A percentile compares a stretch with the other conserved stretches of the same genome.
These are phyloP conservation scores for Fusarium abutilonis DNA, from an alignment of 2,329 filamentous ascomycete species.

Conservation along the genomic window DNA sequence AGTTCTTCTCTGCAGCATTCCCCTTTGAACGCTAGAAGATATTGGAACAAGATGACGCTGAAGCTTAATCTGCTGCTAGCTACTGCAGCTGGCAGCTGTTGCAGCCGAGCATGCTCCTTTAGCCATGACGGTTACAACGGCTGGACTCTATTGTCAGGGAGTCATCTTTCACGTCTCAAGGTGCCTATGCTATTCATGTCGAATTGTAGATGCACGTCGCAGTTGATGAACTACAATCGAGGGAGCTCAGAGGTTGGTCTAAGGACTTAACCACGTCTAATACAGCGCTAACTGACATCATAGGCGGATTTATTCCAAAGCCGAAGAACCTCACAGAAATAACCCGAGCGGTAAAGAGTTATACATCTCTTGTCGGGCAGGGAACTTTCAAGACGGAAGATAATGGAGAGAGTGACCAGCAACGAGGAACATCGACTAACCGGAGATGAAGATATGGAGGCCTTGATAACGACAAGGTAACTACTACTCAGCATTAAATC, in stretches of 20 bases:
- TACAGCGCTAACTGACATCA: slow-evolving; percentile 18
- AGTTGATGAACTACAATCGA: too few relatives aligned
- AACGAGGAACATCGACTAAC: slow-evolving; percentile 15
- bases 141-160: too few relatives aligned
- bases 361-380: slow-evolving; percentile 6
- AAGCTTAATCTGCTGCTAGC: too few relatives aligned
- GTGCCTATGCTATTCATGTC: too few relatives aligned
- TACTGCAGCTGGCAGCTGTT: too few relatives aligned
- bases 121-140: too few relatives aligned
- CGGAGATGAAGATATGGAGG: slow-evolving; percentile 20
- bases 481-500: slow-evolving; percentile 15
- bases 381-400: slow-evolving; percentile 16
- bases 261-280: background rate
- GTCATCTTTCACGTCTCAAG: too few relatives aligned
- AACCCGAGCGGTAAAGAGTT: slow-evolving; percentile 13
- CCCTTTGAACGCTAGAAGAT: slow-evolving; percentile 23
- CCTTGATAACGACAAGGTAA: slow-evolving; percentile 7
- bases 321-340: slow-evolving; percentile 11
- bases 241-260: too few relatives aligned
- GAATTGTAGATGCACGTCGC: too few relatives aligned
- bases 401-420: slow-evolving; percentile 1
- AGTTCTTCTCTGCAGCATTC: slow-evolving; percentile 31
- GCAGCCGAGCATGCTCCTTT: too few relatives aligned
- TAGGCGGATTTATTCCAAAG: slow-evolving; percentile 5
- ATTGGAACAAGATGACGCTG: too few relatives aligned